Base-by-base conservation (phyloP, 352 stramenopile genomes). In the Phytophthora foliorum region DNA sequence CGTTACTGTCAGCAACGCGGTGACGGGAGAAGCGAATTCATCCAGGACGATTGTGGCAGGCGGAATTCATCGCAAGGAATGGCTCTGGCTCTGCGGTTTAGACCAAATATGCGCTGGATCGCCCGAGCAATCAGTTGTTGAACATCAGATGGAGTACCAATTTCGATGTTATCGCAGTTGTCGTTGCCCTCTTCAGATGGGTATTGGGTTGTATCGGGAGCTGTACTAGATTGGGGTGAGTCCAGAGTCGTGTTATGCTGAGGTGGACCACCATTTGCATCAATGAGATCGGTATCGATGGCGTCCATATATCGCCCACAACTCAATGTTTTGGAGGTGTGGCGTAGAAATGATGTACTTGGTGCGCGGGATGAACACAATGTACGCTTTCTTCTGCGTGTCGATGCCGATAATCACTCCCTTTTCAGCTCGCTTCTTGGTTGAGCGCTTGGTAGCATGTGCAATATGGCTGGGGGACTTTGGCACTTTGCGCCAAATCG, bases 351-450 rank as follows among this genome's bases (percentile, higher is more conserved):
- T 39, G 29, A 59, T 50, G 3, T 36, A 11, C 14, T 59, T 59
- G 21, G 52, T 58, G n/a, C 51, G 8, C 19, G 42, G 22, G 32
- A 46, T 45, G 51, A 32, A 48, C 4, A 48, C n/a, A 27, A 24
- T 4, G n/a, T 59, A 50, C 16, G 52, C 24, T 9, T 59, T 59
- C 52, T 59, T 49, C 9, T 50, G 10, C 36, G 22, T 9, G 25
- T 59, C 52, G 14, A 59, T 50, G 22, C 36, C 19, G 4, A 59
- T 59, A 17, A 59, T 22, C 27, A 25, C 16, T n/a, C 16, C 52
- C 14, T 50, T 59, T 38, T 59, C 38, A 49, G 52, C 52, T 22
- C 52, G 52, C 6, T 60, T 51, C 53, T 60, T 60, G 2, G 38
- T 25, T 19, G 53, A 60, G 8, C n/a, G 24, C 53, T 51, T 42